Evolutionary conservation across 768 basidiomycete species (phyloP), one percentile per base, ranked within the genome.

Genomic region (Trichaptum fuscoviolaceum): DNA sequence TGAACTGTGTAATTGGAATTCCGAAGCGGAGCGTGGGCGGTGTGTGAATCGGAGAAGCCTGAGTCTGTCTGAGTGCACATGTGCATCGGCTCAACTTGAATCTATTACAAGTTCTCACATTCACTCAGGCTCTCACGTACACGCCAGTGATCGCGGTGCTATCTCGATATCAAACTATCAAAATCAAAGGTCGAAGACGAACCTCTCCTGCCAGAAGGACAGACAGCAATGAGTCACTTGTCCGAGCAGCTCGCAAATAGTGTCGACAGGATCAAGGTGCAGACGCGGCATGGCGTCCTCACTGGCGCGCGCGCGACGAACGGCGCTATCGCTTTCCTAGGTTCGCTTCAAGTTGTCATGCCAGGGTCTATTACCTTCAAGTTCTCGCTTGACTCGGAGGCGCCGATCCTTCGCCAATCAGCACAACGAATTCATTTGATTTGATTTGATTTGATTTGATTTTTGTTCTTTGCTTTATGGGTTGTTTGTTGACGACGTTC

Each of bases 251-350:
- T 76, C 18, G 69, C 76, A 10, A 76, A 74, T 1, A 78, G 82
- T 18, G 80, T 89, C 5, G 72, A 75, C 3, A 23, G 12, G 15
- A 57, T 70, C n/a, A 26, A 34, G 8, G 84, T 84, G 4, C 73
- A 84, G 35, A 90, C 90, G 15, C 79, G 75, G 15, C 85, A 81
- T 72, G 89, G 89, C 0, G 73, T 75, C 7, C 73, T 91, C 25
- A 83, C 74, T 25, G 90, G 90, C 12, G 87, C 85, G 17, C 80
- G 85, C 34, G 84, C 88, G 3, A 75, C 71, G 30, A 90, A 88
- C 69, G 87, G 87, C 1, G 79, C 87, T 57, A 85, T 81, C 6
- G 83, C 84, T 23, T 91, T 90, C 73, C 77, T 91, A 52, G 89
- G 90, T 88, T 70, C 26, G 78, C 72, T 8, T 24, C n/a, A n/a